Percentiles rank a stretch among this genome's conserved stretches.
Conservation (phyloP, 306 rosid species). For the Prunus salicina region DNA sequence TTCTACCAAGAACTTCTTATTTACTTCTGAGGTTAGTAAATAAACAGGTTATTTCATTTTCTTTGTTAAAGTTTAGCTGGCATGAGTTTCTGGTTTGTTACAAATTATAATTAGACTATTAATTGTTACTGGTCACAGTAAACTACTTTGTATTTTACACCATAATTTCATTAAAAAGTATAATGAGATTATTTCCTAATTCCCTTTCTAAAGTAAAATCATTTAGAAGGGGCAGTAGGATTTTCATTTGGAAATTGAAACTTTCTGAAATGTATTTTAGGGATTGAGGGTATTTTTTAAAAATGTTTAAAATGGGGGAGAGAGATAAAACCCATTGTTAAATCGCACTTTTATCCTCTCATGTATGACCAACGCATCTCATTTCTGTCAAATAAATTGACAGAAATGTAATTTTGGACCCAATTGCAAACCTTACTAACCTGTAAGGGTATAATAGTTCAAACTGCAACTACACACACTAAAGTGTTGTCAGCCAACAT, state of each 20-base stretch:
- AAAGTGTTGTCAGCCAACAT: background rate
- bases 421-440: background rate
- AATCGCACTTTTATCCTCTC: background rate
- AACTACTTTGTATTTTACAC: background rate
- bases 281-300: background rate
- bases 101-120: background rate
- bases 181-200: too few species aligned
- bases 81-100: background rate
- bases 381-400: background rate
- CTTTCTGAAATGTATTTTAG: background rate
- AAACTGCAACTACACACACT: background rate
- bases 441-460: background rate
- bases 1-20: slow-evolving; percentile 35
- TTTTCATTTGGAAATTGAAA: background rate
- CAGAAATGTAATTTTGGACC: background rate
- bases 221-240: background rate
- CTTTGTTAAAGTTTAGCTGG: background rate
- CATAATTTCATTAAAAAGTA: too few species aligned
- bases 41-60: background rate
- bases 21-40: slow-evolving; percentile 37
- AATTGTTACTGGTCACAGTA: background rate
- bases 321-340: background rate
- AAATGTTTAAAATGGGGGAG: background rate
- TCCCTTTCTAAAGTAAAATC: background rate
- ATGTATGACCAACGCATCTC: background rate